Conservation (phyloP, 1,284 basidiomycete genomes). For the Ceratobasidium sp. region DNA sequence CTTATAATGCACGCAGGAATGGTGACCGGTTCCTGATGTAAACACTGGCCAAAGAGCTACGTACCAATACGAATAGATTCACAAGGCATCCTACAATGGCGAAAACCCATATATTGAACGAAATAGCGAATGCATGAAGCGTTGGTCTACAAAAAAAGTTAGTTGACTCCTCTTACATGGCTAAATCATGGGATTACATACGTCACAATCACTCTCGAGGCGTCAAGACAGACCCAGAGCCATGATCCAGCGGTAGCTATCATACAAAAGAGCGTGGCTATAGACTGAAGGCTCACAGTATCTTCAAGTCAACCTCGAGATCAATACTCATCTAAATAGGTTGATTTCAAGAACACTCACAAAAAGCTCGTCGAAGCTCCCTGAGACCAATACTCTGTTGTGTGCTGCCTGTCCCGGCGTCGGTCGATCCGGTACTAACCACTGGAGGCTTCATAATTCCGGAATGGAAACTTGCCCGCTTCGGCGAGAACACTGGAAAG, state of each 20-base stretch:
- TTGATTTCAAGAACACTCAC: background rate
- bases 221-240: slow-evolving; percentile 32
- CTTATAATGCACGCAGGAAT: too few species aligned
- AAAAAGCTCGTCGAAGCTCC: slow-evolving; percentile 32
- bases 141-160: slow-evolving; percentile 8
- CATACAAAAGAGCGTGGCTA: slow-evolving; percentile 34
- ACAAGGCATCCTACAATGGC: slow-evolving; percentile 33
- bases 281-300: slow-evolving; percentile 30
- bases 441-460: background rate
- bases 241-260: slow-evolving; percentile 15
- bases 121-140: slow-evolving; percentile 25
- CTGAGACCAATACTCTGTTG: background rate
- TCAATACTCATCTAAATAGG: background rate
- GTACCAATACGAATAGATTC: slow-evolving; percentile 30
- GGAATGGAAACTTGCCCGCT: background rate
- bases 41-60: background rate
- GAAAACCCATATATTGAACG: slow-evolving; percentile 36
- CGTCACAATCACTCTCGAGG: slow-evolving; percentile 27
- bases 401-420: background rate
- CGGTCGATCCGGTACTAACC: background rate
- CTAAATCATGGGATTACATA: background rate
- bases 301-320: background rate
- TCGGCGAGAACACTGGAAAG: slow-evolving; percentile 3
- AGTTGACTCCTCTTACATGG: background rate
- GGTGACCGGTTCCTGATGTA: too few species aligned